Evolutionary conservation across 495 filamentous ascomycete genomes (phyloP).

Genomic region (Penicillium argentinense): DNA sequence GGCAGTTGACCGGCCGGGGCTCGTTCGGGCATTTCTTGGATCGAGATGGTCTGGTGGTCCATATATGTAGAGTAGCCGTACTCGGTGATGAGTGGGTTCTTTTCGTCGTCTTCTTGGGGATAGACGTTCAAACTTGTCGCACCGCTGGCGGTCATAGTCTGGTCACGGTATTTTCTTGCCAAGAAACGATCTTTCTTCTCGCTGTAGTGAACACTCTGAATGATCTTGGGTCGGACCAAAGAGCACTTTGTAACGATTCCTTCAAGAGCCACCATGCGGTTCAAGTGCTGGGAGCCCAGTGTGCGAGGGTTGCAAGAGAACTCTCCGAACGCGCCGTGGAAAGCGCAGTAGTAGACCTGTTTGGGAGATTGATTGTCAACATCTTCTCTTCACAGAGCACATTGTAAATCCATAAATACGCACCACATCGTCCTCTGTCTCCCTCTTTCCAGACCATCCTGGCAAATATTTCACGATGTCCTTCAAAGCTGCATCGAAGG

Average conservation of each 20-base stretch:
- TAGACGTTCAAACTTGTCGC: conserved; percentile 87
- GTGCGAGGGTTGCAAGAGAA: conserved; percentile 94
- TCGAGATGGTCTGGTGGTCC: conserved; percentile 96
- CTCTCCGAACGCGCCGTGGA: conserved; percentile 91
- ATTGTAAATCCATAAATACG: conserved; percentile 9
- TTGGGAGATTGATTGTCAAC: conserved; percentile 1
- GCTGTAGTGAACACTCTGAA: conserved; percentile 95
- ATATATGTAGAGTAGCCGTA: conserved; percentile 94
- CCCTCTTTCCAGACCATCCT: conserved; percentile 54
- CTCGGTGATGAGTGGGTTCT: conserved; percentile 81
- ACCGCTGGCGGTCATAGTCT: conserved; percentile 92
- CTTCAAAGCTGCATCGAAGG: conserved; percentile 88
- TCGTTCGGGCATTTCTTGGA: conserved; percentile 99
- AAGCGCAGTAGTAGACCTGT: conserved; percentile 89
- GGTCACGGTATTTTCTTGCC: conserved; percentile 84
- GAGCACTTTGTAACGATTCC: conserved; percentile 97
- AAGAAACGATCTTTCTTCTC: conserved; percentile 81
- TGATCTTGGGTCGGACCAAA: conserved; percentile 91
- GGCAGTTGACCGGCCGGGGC: conserved; percentile 95
- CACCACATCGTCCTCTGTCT: conserved; percentile 63
- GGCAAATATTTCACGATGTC: conserved; percentile 77
- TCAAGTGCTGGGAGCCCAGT: conserved; percentile 81
- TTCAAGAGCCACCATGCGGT: conserved; percentile 95
- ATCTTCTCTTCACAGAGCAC: too few species aligned
- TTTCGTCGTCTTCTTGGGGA: conserved; percentile 88